These are phyloP conservation scores for Paulownia fortunei DNA, from an alignment of 257 asterid genomes.

Conservation along the genomic window DNA sequence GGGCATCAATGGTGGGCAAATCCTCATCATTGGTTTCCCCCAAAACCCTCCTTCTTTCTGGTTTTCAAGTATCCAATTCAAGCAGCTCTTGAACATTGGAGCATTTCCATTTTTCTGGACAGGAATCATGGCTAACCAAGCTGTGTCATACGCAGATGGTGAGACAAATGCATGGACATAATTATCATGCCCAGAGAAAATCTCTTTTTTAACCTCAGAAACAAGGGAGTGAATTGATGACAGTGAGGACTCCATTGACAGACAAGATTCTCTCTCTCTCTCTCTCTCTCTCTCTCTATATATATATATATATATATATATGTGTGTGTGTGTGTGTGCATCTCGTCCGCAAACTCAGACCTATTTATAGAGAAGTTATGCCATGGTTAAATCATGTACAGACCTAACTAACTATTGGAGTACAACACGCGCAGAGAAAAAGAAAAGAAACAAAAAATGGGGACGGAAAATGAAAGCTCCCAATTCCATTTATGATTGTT, in stretches of 20 bases:
- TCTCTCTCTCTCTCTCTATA: too few species aligned
- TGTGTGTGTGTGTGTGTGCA: too few species aligned
- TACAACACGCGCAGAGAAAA: too few species aligned
- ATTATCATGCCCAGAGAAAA: conserved; percentile 28
- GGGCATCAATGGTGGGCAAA: conserved; percentile 51
- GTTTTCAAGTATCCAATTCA: conserved; percentile 56
- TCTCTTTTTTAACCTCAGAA: conserved; percentile 42
- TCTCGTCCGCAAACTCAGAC: too few species aligned
- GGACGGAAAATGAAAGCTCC: too few species aligned
- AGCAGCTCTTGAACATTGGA: conserved; percentile 54
- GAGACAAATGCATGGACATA: conserved; percentile 23
- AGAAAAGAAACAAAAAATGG: too few species aligned
- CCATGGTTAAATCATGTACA: too few species aligned
- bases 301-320: too few species aligned
- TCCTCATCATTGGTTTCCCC: conserved; percentile 46
- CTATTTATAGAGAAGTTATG: too few species aligned
- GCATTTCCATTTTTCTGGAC: not conserved
- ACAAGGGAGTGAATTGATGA: conserved; percentile 44
- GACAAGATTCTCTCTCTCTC: not conserved
- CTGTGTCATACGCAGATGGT: conserved; percentile 62
- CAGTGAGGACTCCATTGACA: conserved; percentile 43
- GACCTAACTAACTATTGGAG: too few species aligned
- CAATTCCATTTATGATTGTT: too few species aligned
- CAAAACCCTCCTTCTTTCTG: conserved; percentile 58
- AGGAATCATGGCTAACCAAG: conserved; percentile 72